A percentile compares a stretch with the other conserved stretches of the same genome.
Evolutionary conservation across 169 alveolate genomes (phyloP).

Genomic region (Eimeria falciformis): DNA sequence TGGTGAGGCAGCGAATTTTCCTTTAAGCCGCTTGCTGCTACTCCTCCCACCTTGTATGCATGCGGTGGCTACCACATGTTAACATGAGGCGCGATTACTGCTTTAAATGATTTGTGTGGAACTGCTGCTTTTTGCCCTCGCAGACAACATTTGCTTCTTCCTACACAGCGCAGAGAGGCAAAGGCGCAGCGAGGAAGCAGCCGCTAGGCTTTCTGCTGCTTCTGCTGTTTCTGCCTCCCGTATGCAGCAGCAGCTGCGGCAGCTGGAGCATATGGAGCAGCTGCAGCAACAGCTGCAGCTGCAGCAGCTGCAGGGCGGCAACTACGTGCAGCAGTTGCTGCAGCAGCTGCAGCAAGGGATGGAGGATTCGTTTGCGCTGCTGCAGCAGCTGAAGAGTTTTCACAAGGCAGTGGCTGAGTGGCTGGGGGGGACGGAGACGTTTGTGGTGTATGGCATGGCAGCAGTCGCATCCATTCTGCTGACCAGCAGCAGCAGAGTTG

Average conservation of each 20-base stretch:
- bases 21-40: too few relatives aligned
- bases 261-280: conserved; percentile 36
- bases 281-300: conserved; percentile 39
- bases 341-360: conserved; percentile 58
- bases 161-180: conserved; percentile 75
- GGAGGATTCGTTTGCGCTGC: conserved; percentile 45
- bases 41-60: too few relatives aligned
- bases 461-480: conserved; percentile 2
- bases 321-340: conserved; percentile 60
- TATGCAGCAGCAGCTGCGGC: conserved; percentile 46
- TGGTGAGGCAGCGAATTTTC: conserved; percentile 7
- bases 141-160: conserved; percentile 72
- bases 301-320: conserved; percentile 69
- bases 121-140: conserved; percentile 11
- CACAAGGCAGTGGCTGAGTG: conserved; percentile 50
- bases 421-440: conserved; percentile 37
- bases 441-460: conserved; percentile 19
- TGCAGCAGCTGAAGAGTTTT: conserved; percentile 64
- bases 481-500: conserved; percentile 37
- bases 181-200: conserved; percentile 60
- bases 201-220: conserved; percentile 63
- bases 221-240: conserved; percentile 45
- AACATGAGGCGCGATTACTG: neutral
- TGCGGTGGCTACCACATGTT: too few relatives aligned
- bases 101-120: neutral